Percentiles rank a stretch among this genome's conserved stretches.
These are phyloP conservation scores for Fusarium camptoceras DNA, from an alignment of 2,329 filamentous ascomycete genomes.

Conservation along the genomic window DNA sequence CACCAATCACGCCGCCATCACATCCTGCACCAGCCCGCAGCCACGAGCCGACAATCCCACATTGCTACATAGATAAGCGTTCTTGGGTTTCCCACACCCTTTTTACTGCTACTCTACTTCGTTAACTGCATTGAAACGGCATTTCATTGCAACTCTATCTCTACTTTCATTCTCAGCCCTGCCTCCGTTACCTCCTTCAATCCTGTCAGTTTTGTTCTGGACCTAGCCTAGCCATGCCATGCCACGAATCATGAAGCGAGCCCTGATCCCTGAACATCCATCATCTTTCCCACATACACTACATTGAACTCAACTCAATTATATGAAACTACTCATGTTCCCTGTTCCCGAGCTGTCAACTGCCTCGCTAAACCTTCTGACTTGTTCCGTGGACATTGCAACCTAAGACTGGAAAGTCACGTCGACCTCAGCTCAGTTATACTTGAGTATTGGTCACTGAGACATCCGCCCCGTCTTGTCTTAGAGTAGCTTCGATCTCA, in stretches of 20 bases:
- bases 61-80: slow-evolving; percentile 36
- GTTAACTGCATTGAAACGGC: neutral
- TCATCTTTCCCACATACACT: slow-evolving; percentile 15
- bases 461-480: slow-evolving; percentile 8
- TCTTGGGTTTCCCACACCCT: slow-evolving; percentile 22
- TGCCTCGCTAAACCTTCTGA: slow-evolving; percentile 20
- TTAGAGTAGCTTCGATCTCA: slow-evolving; percentile 16
- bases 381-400: slow-evolving; percentile 16
- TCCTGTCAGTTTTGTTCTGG: slow-evolving; percentile 34
- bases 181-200: slow-evolving; percentile 17
- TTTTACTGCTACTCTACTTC: slow-evolving; percentile 5
- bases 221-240: slow-evolving; percentile 37
- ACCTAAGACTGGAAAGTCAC: neutral
- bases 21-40: slow-evolving; percentile 33
- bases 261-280: slow-evolving; percentile 35
- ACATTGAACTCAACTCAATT: slow-evolving; percentile 28
- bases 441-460: slow-evolving; percentile 1
- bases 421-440: neutral
- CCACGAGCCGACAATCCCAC: slow-evolving; percentile 30
- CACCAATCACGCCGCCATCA: slow-evolving; percentile 38
- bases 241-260: slow-evolving; percentile 43
- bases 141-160: slow-evolving; percentile 4
- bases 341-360: slow-evolving; percentile 28
- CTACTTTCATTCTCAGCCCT: slow-evolving; percentile 2
- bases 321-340: slow-evolving; percentile 44